Base-by-base conservation (phyloP, 345 rosid species). In the Xanthoceras sorbifolium region DNA sequence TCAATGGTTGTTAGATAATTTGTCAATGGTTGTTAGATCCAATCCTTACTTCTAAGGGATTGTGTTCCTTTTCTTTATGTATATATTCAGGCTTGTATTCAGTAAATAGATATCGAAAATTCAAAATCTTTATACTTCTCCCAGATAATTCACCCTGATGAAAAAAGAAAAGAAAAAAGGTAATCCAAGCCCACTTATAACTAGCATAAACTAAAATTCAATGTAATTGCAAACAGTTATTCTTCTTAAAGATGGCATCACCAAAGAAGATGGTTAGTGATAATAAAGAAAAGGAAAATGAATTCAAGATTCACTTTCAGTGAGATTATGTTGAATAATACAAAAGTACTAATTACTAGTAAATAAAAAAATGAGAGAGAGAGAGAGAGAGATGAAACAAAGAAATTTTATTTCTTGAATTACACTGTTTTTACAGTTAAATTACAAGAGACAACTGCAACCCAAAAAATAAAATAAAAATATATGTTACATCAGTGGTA, bases 321-420 rank as follows among this genome's bases (percentile, higher is more conserved):
- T 6, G n/a, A 68, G 57, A 28, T 11, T 18, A 68, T 69, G 50
- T 52, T 32, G 36, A 34, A 5, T 31, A 15, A 70, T 69, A 18
- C 7, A n/a, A 0, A 25, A 26, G 17, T 32, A 48, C 32, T 9
- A 29, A 22, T 5, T 57, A 22, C 10, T 17, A 2, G 15, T 26
- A 61, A 59, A 59, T 9, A 10, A 26, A 23, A 20, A 23, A 8
- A n/a, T n/a, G n/a, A n/a, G n/a, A 23, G 17, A 2, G 60, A 31
- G 31, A 29, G 46, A 50, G 9, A 64, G 59, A 64, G 50, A 34
- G 25, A 65, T 65, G 36, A 50, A 80, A 48, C 65, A 38, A 20
- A 1, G 7, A 32, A 31, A 17, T 71, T 77, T 40, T n/a, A 81
- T 81, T 81, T 67, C 67, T 50, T 73, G 20, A 67, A 78, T 80